Evolutionary conservation across 495 filamentous ascomycete genomes (phyloP).

Genomic region (Extremus antarcticus): DNA sequence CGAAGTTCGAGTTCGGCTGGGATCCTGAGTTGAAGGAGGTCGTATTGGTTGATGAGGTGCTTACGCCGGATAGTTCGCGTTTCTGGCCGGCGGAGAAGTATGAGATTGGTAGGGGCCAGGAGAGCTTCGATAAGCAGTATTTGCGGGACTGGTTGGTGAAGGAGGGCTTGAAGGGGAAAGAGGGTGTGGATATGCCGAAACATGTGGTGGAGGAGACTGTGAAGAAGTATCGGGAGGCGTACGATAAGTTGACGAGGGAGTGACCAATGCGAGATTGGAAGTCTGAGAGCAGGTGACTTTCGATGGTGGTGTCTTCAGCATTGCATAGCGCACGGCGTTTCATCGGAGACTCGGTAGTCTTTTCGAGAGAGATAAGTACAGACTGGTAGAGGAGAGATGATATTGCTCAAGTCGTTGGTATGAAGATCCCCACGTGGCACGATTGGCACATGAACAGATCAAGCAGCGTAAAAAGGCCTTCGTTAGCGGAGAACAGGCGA

Average conservation of each 20-base stretch:
- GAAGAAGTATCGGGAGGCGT: constrained; percentile 58
- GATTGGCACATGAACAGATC: too few relatives aligned
- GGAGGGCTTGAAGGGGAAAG: constrained; percentile 59
- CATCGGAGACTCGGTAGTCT: too few relatives aligned
- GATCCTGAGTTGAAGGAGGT: constrained; percentile 60
- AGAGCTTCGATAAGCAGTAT: constrained; percentile 87
- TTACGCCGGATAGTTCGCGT: constrained; percentile 61
- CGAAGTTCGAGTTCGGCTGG: constrained; percentile 73
- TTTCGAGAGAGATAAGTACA: too few relatives aligned
- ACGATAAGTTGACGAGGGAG: constrained; percentile 54
- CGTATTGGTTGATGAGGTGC: constrained; percentile 81
- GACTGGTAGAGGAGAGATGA: too few relatives aligned
- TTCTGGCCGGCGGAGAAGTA: constrained; percentile 80
- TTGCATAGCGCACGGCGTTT: too few relatives aligned
- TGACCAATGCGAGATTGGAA: too few relatives aligned
- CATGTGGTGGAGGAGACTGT: constrained; percentile 53
- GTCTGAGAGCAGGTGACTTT: too few relatives aligned
- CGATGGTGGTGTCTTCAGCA: too few relatives aligned
- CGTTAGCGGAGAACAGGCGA: too few relatives aligned
- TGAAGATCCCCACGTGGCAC: too few relatives aligned
- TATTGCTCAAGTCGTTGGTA: too few relatives aligned
- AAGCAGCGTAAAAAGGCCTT: too few relatives aligned
- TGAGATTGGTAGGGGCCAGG: constrained; percentile 59
- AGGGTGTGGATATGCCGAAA: constrained; percentile 55
- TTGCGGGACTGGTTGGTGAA: constrained; percentile 74